These are phyloP conservation scores for Daedaleopsis sinensis DNA, from an alignment of 768 basidiomycete genomes.

Conservation along the genomic window DNA sequence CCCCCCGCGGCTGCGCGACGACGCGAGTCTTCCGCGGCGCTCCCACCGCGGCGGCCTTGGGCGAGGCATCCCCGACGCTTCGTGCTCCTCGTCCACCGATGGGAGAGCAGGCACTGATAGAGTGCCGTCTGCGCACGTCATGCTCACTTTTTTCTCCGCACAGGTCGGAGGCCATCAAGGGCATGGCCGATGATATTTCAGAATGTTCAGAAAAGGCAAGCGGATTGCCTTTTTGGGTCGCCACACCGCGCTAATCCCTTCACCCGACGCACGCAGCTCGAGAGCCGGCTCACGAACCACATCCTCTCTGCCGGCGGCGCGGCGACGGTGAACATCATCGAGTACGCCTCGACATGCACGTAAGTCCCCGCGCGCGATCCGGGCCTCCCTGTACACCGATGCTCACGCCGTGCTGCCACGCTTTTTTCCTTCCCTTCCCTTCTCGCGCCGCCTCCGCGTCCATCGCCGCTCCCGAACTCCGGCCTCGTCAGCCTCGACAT, in stretches of 20 bases:
- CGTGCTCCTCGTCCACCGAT: too few species aligned
- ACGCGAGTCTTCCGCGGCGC: too few species aligned
- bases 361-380: conserved; percentile 6
- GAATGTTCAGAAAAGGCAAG: conserved; percentile 37
- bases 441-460: background rate
- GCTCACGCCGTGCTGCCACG: background rate
- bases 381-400: background rate
- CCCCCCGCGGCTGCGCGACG: background rate
- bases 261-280: conserved; percentile 10
- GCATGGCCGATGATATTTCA: conserved; percentile 37
- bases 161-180: conserved; percentile 38
- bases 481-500: conserved; percentile 26
- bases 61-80: too few species aligned
- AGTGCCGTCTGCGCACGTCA: background rate
- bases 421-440: too few species aligned
- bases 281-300: conserved; percentile 27
- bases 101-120: background rate
- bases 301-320: conserved; percentile 24
- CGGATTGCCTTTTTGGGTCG: conserved; percentile 1
- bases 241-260: background rate
- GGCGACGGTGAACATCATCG: conserved; percentile 26
- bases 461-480: background rate
- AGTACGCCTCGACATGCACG: conserved; percentile 27
- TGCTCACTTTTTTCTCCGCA: conserved; percentile 12
- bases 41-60: background rate